A percentile compares a stretch with the other conserved stretches of the same genome.
Conservation (phyloP, 495 filamentous ascomycete genomes). For the Annulohypoxylon nitens region DNA sequence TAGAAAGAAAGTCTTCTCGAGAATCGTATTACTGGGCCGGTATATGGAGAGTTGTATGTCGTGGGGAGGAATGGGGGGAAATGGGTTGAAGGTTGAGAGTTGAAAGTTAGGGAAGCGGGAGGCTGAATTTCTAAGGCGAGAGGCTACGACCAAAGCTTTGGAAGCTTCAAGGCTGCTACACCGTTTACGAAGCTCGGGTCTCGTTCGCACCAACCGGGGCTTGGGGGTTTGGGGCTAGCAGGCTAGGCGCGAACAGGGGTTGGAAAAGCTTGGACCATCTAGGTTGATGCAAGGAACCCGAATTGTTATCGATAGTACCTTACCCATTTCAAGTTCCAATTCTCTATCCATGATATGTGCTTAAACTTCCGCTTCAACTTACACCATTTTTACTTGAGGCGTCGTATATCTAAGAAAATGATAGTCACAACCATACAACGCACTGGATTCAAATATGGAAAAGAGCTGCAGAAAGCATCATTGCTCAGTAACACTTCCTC, state of each 20-base stretch:
- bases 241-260: conserved; percentile 6
- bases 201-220: conserved; percentile 36
- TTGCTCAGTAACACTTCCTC: too few relatives aligned
- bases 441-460: too few relatives aligned
- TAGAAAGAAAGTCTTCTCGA: conserved; percentile 25
- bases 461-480: too few relatives aligned
- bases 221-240: neutral
- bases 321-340: too few relatives aligned
- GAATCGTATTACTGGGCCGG: conserved; percentile 7
- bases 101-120: conserved; percentile 20
- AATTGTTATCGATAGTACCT: conserved; percentile 18
- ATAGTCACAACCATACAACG: too few relatives aligned
- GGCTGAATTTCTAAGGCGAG: neutral
- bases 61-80: conserved; percentile 21
- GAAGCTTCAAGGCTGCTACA: conserved; percentile 54
- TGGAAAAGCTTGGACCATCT: neutral
- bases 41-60: conserved; percentile 35
- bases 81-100: conserved; percentile 36
- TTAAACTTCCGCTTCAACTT: too few relatives aligned
- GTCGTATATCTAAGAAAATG: too few relatives aligned
- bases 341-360: too few relatives aligned
- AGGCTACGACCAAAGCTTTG: conserved; percentile 40
- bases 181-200: conserved; percentile 51
- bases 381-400: too few relatives aligned
- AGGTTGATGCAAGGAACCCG: neutral